These are phyloP conservation scores for Liriodendron chinense DNA, from an alignment of 164 flowering plant species.

Conservation along the genomic window DNA sequence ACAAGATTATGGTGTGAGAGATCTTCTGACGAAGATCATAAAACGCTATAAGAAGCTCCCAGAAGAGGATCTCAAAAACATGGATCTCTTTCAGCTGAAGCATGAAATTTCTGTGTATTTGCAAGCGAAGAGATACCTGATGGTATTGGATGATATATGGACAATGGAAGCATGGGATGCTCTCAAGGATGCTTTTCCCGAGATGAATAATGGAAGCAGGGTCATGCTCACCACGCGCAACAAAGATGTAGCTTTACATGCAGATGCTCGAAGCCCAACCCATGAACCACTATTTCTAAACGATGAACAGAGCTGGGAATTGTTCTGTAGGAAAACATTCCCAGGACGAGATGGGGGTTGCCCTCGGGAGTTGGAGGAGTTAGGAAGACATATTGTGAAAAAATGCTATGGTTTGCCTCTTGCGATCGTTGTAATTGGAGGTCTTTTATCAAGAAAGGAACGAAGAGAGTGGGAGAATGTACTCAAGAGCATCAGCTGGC, in stretches of 20 bases:
- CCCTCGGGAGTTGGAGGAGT: not conserved
- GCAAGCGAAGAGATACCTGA: not conserved
- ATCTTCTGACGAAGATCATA: no score
- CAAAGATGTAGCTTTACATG: not conserved
- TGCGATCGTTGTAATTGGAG: not conserved
- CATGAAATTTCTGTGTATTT: not conserved
- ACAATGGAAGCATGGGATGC: not conserved
- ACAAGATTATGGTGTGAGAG: no score
- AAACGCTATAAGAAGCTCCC: no score
- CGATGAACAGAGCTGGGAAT: not conserved
- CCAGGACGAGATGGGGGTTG: not conserved
- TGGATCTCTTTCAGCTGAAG: no score
- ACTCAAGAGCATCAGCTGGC: not conserved
- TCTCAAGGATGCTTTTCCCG: not conserved
- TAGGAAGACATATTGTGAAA: not conserved
- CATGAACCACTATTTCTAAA: not conserved
- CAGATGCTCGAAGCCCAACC: not conserved
- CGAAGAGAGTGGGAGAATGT: not conserved
- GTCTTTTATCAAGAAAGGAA: not conserved
- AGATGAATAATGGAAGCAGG: not conserved
- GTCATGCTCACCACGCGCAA: not conserved
- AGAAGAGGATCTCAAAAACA: no score
- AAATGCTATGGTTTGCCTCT: not conserved
- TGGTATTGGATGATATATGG: conserved; percentile 7
- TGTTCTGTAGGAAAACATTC: not conserved